phyloP scores from a whole-genome alignment of 202 grass and related monocot species.

The Brachypodium distachyon region DNA sequence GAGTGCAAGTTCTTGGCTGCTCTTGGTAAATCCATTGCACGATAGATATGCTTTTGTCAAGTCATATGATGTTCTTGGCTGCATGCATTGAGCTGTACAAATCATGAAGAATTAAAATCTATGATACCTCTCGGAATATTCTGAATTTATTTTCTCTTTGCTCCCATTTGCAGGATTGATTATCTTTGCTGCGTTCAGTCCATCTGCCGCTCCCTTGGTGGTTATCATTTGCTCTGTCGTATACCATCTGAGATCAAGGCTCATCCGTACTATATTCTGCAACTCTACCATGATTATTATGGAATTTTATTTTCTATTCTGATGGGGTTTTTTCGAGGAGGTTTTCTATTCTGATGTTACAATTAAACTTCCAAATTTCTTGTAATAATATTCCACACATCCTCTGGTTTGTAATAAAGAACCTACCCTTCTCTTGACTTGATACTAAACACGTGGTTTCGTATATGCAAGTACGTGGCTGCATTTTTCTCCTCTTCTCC shows the following conservation, averaged over 20 bases:
- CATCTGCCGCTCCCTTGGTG: slow-evolving; percentile 24
- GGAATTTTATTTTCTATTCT: not conserved
- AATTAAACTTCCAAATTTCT: too few relatives aligned
- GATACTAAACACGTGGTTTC: too few relatives aligned
- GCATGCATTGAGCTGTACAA: not conserved
- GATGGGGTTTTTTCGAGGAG: too few relatives aligned
- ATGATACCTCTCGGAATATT: not conserved
- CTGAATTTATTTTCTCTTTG: not conserved
- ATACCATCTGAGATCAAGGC: slow-evolving; percentile 20
- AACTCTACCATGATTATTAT: slow-evolving; percentile 14
- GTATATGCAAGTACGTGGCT: too few relatives aligned
- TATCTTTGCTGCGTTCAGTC: slow-evolving; percentile 21
- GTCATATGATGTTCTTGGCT: not conserved
- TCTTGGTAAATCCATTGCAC: too few relatives aligned
- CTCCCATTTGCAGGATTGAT: slow-evolving; percentile 18
- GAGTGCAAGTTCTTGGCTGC: too few relatives aligned
- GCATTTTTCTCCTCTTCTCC: too few relatives aligned
- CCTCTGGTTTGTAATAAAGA: too few relatives aligned
- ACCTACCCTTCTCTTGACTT: too few relatives aligned
- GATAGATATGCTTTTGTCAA: too few relatives aligned
- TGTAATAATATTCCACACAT: too few relatives aligned
- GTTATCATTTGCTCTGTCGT: slow-evolving; percentile 1
- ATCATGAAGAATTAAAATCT: not conserved
- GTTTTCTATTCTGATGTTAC: too few relatives aligned
- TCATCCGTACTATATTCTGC: slow-evolving; percentile 13